Percentiles rank a stretch among this genome's conserved stretches.
These are phyloP conservation scores for Suillus weaverae DNA, from an alignment of 768 basidiomycete species.

Conservation along the genomic window DNA sequence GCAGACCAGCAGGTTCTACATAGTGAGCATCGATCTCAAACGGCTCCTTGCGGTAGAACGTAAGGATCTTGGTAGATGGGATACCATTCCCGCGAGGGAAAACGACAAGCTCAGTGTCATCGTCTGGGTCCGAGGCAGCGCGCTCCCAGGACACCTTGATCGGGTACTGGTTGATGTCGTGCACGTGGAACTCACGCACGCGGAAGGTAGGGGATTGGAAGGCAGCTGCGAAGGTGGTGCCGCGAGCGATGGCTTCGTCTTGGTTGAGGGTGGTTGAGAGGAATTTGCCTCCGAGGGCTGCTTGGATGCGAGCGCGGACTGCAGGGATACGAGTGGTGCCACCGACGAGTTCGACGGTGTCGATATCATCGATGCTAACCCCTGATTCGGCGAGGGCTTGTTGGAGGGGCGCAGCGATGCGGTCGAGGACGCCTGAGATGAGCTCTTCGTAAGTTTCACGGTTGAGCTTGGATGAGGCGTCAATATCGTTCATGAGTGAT, in stretches of 20 bases:
- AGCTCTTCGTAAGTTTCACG: constrained; percentile 84
- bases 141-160: constrained; percentile 90
- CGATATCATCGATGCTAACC: constrained; percentile 80
- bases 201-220: constrained; percentile 98
- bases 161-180: constrained; percentile 84
- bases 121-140: constrained; percentile 71
- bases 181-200: constrained; percentile 89
- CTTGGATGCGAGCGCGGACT: constrained; percentile 83
- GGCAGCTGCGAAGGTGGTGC: constrained; percentile 95
- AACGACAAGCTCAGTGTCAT: constrained; percentile 89
- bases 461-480: constrained; percentile 81
- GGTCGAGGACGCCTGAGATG: constrained; percentile 71
- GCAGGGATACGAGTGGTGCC: constrained; percentile 92
- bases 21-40: constrained; percentile 91
- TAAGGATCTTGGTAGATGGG: constrained; percentile 94
- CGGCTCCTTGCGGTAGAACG: constrained; percentile 85
- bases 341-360: constrained; percentile 90
- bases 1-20: constrained; percentile 68
- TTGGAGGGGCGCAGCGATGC: constrained; percentile 73
- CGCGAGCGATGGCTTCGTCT: constrained; percentile 95
- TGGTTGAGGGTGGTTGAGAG: constrained; percentile 94
- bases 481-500: constrained; percentile 94
- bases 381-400: constrained; percentile 80
- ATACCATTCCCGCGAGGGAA: constrained; percentile 84
- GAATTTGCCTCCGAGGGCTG: constrained; percentile 77